Percentiles rank a stretch among this genome's conserved stretches.
Evolutionary conservation across 164 flowering plant genomes (phyloP).

Genomic region (Tetracentron sinense): DNA sequence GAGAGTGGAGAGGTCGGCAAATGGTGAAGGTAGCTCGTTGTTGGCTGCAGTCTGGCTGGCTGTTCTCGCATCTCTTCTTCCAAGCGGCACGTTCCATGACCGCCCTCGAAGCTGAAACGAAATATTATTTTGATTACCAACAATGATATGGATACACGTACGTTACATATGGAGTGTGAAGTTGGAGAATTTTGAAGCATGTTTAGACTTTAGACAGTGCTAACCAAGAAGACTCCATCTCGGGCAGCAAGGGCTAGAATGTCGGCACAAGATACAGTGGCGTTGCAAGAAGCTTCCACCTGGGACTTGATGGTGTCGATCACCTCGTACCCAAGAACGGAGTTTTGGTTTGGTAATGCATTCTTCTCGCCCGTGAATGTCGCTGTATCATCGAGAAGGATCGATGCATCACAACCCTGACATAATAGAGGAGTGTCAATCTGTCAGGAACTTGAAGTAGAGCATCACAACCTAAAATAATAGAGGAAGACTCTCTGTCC

Average conservation of each 20-base stretch:
- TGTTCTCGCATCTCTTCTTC: constrained; percentile 38
- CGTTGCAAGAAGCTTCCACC: constrained; percentile 37
- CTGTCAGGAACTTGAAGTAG: too few species aligned
- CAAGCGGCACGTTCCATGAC: constrained; percentile 35
- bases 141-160: background rate
- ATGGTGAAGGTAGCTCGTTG: constrained; percentile 31
- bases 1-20: constrained; percentile 24
- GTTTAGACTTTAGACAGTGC: background rate
- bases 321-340: constrained; percentile 42
- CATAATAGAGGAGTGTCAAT: too few species aligned
- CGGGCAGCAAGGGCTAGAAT: constrained; percentile 46
- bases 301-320: constrained; percentile 40
- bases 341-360: constrained; percentile 33
- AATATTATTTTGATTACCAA: background rate
- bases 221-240: constrained; percentile 34
- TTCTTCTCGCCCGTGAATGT: constrained; percentile 39
- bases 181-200: too few species aligned
- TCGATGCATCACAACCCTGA: constrained; percentile 58
- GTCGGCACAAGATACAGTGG: constrained; percentile 49
- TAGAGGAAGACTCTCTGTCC: too few species aligned
- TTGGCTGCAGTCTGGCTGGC: constrained; percentile 37
- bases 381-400: constrained; percentile 47
- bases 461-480: too few species aligned
- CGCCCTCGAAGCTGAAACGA: constrained; percentile 39
- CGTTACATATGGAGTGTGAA: background rate